Conservation (phyloP, 2,329 filamentous ascomycete species). For the Diplodia intermedia region DNA sequence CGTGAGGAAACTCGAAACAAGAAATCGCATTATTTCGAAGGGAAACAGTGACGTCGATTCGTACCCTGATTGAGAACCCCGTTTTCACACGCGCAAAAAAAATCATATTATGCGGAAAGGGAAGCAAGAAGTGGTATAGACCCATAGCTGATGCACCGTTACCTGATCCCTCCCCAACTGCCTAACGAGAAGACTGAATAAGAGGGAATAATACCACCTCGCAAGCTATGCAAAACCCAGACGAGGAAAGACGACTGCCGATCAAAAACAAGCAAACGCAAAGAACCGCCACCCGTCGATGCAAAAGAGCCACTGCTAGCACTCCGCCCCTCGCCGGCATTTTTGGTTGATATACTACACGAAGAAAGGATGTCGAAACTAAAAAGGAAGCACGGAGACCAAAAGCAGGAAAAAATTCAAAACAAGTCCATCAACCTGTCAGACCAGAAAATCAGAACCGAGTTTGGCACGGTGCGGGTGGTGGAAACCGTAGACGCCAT, state of each 20-base stretch:
- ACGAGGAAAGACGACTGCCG: background rate
- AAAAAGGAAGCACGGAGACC: background rate
- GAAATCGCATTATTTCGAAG: background rate
- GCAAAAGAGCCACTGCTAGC: background rate
- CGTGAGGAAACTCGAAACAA: background rate
- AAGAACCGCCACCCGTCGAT: background rate
- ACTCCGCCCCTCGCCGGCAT: conserved; percentile 4
- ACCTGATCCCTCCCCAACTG: background rate
- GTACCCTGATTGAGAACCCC: background rate
- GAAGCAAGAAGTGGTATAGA: conserved; percentile 7
- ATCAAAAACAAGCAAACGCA: background rate
- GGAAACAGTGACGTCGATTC: background rate
- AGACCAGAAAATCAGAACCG: background rate
- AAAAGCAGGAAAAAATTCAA: background rate
- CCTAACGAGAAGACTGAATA: background rate
- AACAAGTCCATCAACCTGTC: background rate
- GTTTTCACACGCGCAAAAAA: background rate
- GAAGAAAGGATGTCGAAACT: conserved; percentile 2
- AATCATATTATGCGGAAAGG: background rate
- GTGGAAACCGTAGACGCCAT: conserved; percentile 1
- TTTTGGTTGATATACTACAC: conserved; percentile 22
- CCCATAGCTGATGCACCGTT: conserved; percentile 15
- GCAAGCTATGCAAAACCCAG: conserved; percentile 28
- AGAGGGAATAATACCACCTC: conserved; percentile 15
- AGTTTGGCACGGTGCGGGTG: background rate